phyloP scores from a whole-genome alignment of 441 rosid genomes.

The Adansonia gregorii region DNA sequence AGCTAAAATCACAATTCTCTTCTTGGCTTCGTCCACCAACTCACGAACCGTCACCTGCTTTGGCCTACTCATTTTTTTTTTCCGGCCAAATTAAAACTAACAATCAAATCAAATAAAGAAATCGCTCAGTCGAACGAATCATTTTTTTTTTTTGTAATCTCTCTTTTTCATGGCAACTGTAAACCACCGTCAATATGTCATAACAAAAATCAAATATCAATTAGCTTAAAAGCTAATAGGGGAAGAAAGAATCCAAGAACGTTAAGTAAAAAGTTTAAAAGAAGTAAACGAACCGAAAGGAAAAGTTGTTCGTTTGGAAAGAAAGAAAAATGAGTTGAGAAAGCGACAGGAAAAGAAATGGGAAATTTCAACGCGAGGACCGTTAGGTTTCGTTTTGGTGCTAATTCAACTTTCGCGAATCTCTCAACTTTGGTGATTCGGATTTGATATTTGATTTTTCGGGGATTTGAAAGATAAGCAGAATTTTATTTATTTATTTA shows the following conservation, averaged over 20 bases:
- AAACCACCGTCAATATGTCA: conserved; percentile 12
- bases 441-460: too few species aligned
- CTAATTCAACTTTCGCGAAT: background rate
- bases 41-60: conserved; percentile 73
- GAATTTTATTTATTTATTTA: too few species aligned
- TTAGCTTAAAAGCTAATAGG: background rate
- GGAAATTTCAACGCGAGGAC: conserved; percentile 49
- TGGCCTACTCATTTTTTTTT: conserved; percentile 53
- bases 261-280: conserved; percentile 5
- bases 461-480: too few species aligned
- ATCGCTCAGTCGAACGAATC: conserved; percentile 19
- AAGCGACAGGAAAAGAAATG: background rate
- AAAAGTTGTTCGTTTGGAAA: background rate
- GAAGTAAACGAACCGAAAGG: conserved; percentile 6
- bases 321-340: background rate
- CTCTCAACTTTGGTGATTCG: too few species aligned
- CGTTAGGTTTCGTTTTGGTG: conserved; percentile 47
- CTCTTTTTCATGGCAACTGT: conserved; percentile 17
- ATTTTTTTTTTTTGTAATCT: background rate
- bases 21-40: conserved; percentile 94
- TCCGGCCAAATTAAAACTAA: conserved; percentile 3
- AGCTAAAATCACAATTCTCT: conserved; percentile 77
- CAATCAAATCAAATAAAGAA: conserved; percentile 8
- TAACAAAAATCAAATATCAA: background rate
- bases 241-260: conserved; percentile 24